Evolutionary conservation across 176 grass and related monocot species (phyloP), one percentile per base, ranked within the genome.

Genomic region (Melocanna baccifera): DNA sequence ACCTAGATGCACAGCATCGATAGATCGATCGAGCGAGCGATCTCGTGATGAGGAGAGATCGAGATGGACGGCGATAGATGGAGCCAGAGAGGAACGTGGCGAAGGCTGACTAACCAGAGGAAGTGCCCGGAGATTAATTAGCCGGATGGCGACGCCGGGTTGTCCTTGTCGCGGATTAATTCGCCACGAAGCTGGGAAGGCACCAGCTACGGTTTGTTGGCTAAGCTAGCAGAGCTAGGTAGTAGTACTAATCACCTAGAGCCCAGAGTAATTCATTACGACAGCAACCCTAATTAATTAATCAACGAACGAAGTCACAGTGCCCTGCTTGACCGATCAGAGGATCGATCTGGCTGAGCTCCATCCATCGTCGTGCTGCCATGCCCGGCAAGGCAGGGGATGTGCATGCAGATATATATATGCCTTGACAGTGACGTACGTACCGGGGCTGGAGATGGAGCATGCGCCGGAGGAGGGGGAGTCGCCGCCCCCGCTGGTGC

Each of bases 361-460:
- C 14, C 12, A 16, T 18, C 47, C 47, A 4, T 15, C 6, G 85
- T 69, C 71, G 64, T 25, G 50, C 12, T 56, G 84, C 80, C 80
- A 62, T 88, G 75, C 5, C 75, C 67, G 58, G 47, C 58, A 84
- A 48, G 81, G 20, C 48, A 88, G 26, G 66, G 40, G 16, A 45
- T 7, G 29, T 58, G 43, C 58, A 46, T 46, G 65, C 53, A 71
- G 66, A 52, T 52, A 19, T 18, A 47, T 75, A n/a, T n/a, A n/a
- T n/a, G n/a, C n/a, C n/a, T n/a, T n/a, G 32, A 82, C 16, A 66
- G 81, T 37, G 81, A 56, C 50, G 67, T 48, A 65, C 77, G 58
- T 81, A 88, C 86, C 76, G 63, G 62, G 53, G 42, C 67, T 83
- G 83, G 90, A 76, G 75, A 80, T 23, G 78, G 58, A 34, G 79